These are phyloP conservation scores for Phyllachora maydis DNA, from an alignment of 2,329 filamentous ascomycete species.

Conservation along the genomic window DNA sequence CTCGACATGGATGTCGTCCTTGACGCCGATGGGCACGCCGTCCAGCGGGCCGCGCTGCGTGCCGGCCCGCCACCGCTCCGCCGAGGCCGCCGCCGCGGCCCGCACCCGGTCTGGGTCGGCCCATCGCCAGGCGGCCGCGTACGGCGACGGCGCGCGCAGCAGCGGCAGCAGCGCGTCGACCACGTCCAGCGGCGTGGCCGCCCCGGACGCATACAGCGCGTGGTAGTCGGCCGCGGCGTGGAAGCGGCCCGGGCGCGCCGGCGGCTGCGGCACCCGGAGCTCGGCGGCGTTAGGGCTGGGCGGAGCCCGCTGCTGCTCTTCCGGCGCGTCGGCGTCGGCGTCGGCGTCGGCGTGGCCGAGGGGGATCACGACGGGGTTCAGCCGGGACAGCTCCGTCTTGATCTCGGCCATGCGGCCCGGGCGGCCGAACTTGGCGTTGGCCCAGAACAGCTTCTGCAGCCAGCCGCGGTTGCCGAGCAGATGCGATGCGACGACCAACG, in stretches of 20 bases:
- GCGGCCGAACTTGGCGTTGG: slow-evolving; percentile 37
- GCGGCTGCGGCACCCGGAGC: slow-evolving; percentile 18
- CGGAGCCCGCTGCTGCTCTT: slow-evolving; percentile 17
- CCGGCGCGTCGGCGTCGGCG: slow-evolving; percentile 20
- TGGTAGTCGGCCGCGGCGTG: slow-evolving; percentile 61
- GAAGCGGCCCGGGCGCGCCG: slow-evolving; percentile 28
- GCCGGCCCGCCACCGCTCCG: slow-evolving; percentile 48
- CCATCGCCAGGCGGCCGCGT: slow-evolving; percentile 55
- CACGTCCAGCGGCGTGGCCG: slow-evolving; percentile 52
- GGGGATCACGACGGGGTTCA: slow-evolving; percentile 6
- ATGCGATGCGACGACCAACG: slow-evolving; percentile 31
- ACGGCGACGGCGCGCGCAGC: slow-evolving; percentile 38
- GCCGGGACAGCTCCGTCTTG: slow-evolving; percentile 19
- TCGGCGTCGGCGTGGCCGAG: slow-evolving; percentile 29
- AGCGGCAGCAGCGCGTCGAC: slow-evolving; percentile 50
- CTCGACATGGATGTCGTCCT: slow-evolving; percentile 57
- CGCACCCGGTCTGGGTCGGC: slow-evolving; percentile 39
- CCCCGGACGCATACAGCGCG: slow-evolving; percentile 47
- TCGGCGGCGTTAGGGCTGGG: too few species aligned
- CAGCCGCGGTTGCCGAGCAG: slow-evolving; percentile 33
- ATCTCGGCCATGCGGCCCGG: slow-evolving; percentile 25
- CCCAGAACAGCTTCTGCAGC: slow-evolving; percentile 47
- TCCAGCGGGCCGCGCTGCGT: slow-evolving; percentile 50
- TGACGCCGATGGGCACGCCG: slow-evolving; percentile 65
- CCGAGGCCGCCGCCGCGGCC: slow-evolving; percentile 51